A percentile compares a stretch with the other conserved stretches of the same genome.
These are phyloP conservation scores for Artemisia annua DNA, from an alignment of 129 eudicot species.

Conservation along the genomic window DNA sequence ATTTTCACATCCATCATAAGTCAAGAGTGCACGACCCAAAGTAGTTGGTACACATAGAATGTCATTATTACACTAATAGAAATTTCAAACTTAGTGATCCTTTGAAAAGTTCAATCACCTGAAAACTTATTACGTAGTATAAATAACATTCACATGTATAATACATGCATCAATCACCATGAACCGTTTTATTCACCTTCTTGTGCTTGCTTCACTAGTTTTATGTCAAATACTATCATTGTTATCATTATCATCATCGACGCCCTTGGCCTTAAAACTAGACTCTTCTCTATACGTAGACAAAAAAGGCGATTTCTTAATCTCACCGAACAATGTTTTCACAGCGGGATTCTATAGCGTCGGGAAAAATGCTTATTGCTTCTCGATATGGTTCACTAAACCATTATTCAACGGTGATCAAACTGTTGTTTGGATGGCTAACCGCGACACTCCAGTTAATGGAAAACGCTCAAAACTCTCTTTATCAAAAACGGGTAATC, in stretches of 20 bases:
- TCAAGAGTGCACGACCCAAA: too few relatives aligned
- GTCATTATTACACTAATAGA: background rate
- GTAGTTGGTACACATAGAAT: too few relatives aligned
- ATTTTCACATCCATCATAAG: too few relatives aligned
- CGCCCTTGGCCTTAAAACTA: conserved; percentile 23
- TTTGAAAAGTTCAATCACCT: conserved; percentile 4
- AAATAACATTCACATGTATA: conserved; percentile 2
- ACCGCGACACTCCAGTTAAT: conserved; percentile 54
- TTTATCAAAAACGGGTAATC: conserved; percentile 35
- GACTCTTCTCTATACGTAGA: conserved; percentile 33
- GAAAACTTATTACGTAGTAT: background rate
- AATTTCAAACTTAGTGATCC: background rate
- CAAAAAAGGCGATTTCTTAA: conserved; percentile 24
- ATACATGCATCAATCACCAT: conserved; percentile 1
- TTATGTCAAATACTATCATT: background rate
- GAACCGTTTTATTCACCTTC: conserved; percentile 13
- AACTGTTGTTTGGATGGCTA: conserved; percentile 58
- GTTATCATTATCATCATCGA: conserved; percentile 26
- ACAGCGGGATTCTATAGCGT: conserved; percentile 42
- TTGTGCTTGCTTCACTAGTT: conserved; percentile 7
- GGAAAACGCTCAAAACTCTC: conserved; percentile 36
- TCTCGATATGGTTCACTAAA: conserved; percentile 50
- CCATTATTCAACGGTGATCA: conserved; percentile 10
- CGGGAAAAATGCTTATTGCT: conserved; percentile 45
- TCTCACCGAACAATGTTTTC: conserved; percentile 36